phyloP scores from a whole-genome alignment of 176 grass and related monocot genomes.

The Zea mays region DNA sequence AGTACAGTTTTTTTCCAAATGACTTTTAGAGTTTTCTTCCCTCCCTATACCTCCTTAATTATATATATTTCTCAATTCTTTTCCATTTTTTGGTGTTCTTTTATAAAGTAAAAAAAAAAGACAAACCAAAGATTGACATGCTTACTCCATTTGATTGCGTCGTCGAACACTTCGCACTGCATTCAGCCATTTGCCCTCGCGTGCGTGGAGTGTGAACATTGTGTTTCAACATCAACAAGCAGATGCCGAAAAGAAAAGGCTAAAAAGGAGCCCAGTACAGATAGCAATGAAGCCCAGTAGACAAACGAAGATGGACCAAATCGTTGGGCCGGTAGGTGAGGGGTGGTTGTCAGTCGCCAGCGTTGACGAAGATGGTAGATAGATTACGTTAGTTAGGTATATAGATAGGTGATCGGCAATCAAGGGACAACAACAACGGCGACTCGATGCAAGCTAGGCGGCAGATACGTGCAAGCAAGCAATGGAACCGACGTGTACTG shows the following conservation, averaged over 20 bases:
- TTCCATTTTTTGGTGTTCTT: slow-evolving; percentile 16
- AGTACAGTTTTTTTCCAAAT: slow-evolving; percentile 4
- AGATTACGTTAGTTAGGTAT: too few species aligned
- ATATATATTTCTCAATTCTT: neutral
- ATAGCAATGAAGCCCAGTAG: neutral
- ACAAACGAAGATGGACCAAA: neutral
- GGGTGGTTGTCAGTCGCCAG: neutral
- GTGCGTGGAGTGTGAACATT: neutral
- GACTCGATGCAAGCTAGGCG: too few species aligned
- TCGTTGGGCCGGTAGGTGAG: slow-evolving; percentile 11
- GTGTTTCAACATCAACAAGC: neutral
- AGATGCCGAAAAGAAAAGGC: neutral
- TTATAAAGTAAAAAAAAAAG: neutral
- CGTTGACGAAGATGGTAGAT: neutral
- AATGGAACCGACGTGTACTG: too few species aligned
- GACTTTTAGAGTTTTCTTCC: neutral
- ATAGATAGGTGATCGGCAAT: too few species aligned
- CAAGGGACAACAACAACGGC: too few species aligned
- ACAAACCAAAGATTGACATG: neutral
- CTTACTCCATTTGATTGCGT: neutral
- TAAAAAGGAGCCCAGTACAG: neutral
- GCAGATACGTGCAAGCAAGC: too few species aligned
- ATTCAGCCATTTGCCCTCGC: neutral
- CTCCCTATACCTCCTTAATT: neutral
- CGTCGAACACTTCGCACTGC: neutral